Evolutionary conservation across 176 grass and related monocot genomes (phyloP).

Genomic region (Bothriochloa decipiens): DNA sequence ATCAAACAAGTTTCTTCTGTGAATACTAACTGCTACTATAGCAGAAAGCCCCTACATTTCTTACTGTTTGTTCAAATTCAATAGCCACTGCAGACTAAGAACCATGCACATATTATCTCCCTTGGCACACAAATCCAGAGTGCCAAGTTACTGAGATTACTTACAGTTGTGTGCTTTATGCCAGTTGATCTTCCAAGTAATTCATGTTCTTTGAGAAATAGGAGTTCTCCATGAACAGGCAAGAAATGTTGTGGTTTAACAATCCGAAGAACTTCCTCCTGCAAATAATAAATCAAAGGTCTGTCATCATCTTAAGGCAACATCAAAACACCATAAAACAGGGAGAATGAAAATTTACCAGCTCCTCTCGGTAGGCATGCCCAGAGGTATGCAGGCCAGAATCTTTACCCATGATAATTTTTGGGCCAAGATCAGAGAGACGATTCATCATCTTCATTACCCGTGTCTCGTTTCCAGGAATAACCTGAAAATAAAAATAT

Average conservation of each 20-base stretch:
- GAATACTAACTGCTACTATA: slow-evolving; percentile 4
- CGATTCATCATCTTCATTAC: slow-evolving; percentile 99
- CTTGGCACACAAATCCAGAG: slow-evolving; percentile 19
- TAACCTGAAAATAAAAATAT: slow-evolving; percentile 63
- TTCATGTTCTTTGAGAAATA: slow-evolving; percentile 98
- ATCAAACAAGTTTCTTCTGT: slow-evolving; percentile 31
- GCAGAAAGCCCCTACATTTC: neutral
- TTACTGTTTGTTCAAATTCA: slow-evolving; percentile 4
- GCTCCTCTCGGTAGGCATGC: slow-evolving; percentile 90
- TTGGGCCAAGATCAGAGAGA: slow-evolving; percentile 84
- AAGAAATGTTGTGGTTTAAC: slow-evolving; percentile 99
- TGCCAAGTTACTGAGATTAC: slow-evolving; percentile 36
- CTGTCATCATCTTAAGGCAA: slow-evolving; percentile 23
- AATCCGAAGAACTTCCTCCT: slow-evolving; percentile 98
- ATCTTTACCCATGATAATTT: slow-evolving; percentile 97
- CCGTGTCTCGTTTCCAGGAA: slow-evolving; percentile 94
- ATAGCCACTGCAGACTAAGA: neutral
- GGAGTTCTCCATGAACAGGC: slow-evolving; percentile 94
- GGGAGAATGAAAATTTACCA: slow-evolving; percentile 56
- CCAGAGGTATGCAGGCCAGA: slow-evolving; percentile 88
- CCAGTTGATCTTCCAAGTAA: slow-evolving; percentile 96
- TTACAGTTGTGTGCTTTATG: slow-evolving; percentile 96
- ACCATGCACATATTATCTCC: neutral
- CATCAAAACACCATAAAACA: slow-evolving; percentile 28
- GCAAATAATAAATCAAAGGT: slow-evolving; percentile 48